These are phyloP conservation scores for Claviceps pusilla DNA, from an alignment of 2,329 filamentous ascomycete genomes.

Conservation along the genomic window DNA sequence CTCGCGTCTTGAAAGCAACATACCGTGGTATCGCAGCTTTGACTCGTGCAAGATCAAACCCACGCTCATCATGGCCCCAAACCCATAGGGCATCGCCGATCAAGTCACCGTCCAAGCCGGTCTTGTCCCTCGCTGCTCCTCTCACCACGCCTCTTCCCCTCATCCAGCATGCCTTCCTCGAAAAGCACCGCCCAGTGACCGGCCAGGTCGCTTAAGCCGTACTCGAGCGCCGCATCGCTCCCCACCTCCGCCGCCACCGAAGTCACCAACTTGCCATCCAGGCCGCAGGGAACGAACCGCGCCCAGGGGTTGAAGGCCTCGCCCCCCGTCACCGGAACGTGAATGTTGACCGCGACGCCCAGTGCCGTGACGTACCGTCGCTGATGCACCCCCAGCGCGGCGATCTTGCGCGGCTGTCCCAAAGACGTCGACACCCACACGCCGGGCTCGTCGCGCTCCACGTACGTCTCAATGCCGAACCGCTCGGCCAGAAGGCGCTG, in stretches of 20 bases:
- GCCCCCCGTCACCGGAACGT: conserved; percentile 35
- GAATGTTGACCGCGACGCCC: conserved; percentile 69
- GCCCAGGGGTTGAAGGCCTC: conserved; percentile 35
- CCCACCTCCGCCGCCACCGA: conserved; percentile 45
- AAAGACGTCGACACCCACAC: conserved; percentile 49
- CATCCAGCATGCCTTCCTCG: conserved; percentile 18
- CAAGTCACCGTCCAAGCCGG: neutral
- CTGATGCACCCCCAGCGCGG: conserved; percentile 83
- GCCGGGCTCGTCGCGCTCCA: conserved; percentile 63
- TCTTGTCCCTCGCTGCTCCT: conserved; percentile 3
- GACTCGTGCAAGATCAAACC: too few species aligned
- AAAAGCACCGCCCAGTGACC: conserved; percentile 20
- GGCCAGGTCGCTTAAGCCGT: conserved; percentile 17
- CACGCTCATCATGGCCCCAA: too few species aligned
- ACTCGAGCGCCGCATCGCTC: conserved; percentile 5
- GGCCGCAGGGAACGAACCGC: conserved; percentile 78
- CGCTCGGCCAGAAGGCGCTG: conserved; percentile 43
- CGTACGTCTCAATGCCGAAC: conserved; percentile 43
- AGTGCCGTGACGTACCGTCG: conserved; percentile 69
- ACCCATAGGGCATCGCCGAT: too few species aligned
- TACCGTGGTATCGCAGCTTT: too few species aligned
- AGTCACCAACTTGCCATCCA: conserved; percentile 67
- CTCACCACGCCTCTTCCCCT: conserved; percentile 10
- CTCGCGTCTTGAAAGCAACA: too few species aligned
- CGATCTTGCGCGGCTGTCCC: conserved; percentile 52